Conservation (phyloP, 2,329 filamentous ascomycete genomes). For the Chlorencoelia australis region DNA sequence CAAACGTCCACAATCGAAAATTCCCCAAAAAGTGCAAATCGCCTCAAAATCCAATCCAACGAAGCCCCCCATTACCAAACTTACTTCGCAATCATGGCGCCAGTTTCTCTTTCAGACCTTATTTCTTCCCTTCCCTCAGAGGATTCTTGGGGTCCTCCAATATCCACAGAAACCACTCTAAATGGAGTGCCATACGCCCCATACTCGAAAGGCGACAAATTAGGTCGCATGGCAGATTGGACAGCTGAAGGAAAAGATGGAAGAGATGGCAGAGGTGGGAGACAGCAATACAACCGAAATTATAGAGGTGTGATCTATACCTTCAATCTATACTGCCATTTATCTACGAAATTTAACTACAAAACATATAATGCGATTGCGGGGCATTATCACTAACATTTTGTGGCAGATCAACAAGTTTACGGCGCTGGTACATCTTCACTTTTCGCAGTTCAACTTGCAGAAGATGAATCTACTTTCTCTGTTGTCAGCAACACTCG, state of each 20-base stretch:
- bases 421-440: conserved; percentile 84
- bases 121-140: conserved; percentile 63
- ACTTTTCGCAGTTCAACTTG: conserved; percentile 80
- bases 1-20: no score
- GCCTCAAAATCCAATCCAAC: no score
- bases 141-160: conserved; percentile 79
- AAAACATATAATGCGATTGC: background rate
- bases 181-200: conserved; percentile 95
- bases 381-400: conserved; percentile 8
- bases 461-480: conserved; percentile 95
- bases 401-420: conserved; percentile 72
- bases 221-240: conserved; percentile 99
- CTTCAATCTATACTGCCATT: conserved; percentile 10
- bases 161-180: conserved; percentile 76
- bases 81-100: conserved; percentile 34
- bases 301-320: conserved; percentile 61
- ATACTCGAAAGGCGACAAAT: conserved; percentile 97
- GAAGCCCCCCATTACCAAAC: no score
- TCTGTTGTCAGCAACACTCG: conserved; percentile 94
- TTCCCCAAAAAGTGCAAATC: no score
- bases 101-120: conserved; percentile 50
- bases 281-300: conserved; percentile 85
- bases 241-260: conserved; percentile 80
- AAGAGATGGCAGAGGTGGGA: conserved; percentile 60
- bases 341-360: conserved; percentile 7